phyloP scores from a whole-genome alignment of 2,329 filamentous ascomycete genomes.

The Fusarium veterinarium region DNA sequence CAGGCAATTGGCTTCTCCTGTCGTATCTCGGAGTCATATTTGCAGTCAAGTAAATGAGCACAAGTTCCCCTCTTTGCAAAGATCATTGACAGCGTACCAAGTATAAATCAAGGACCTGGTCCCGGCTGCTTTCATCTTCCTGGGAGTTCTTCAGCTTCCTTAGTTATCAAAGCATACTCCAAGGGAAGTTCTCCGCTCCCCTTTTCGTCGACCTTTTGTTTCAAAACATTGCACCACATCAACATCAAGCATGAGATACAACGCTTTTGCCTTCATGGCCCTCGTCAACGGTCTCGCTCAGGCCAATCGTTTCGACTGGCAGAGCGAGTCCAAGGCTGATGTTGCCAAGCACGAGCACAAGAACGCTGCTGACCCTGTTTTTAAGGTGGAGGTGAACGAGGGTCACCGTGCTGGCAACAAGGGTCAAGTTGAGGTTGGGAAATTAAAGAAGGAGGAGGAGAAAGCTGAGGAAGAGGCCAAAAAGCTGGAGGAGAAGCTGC shows the following conservation, averaged over 20 bases:
- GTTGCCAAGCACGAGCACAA: background rate
- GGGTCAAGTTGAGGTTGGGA: background rate
- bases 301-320: slow-evolving; percentile 23
- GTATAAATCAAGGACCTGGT: slow-evolving; percentile 32
- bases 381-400: slow-evolving; percentile 1
- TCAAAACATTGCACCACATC: background rate
- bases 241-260: slow-evolving; percentile 38
- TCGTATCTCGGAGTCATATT: slow-evolving; percentile 3
- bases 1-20: slow-evolving; percentile 10
- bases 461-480: background rate
- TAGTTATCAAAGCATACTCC: slow-evolving; percentile 1
- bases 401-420: background rate
- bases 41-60: slow-evolving; percentile 12
- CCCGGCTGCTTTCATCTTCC: background rate
- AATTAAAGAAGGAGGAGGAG: background rate
- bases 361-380: background rate
- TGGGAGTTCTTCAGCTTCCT: slow-evolving; percentile 14
- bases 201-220: slow-evolving; percentile 23
- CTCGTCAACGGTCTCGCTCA: slow-evolving; percentile 38
- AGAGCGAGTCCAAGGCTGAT: slow-evolving; percentile 9
- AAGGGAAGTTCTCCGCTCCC: slow-evolving; percentile 9
- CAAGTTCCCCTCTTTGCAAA: background rate
- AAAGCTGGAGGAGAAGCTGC: slow-evolving; percentile 1
- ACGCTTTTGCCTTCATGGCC: slow-evolving; percentile 41
- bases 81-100: slow-evolving; percentile 1